A percentile compares a stretch with the other conserved stretches of the same genome.
Conservation (phyloP, 2,329 filamentous ascomycete genomes). For the Colletotrichum destructivum region DNA sequence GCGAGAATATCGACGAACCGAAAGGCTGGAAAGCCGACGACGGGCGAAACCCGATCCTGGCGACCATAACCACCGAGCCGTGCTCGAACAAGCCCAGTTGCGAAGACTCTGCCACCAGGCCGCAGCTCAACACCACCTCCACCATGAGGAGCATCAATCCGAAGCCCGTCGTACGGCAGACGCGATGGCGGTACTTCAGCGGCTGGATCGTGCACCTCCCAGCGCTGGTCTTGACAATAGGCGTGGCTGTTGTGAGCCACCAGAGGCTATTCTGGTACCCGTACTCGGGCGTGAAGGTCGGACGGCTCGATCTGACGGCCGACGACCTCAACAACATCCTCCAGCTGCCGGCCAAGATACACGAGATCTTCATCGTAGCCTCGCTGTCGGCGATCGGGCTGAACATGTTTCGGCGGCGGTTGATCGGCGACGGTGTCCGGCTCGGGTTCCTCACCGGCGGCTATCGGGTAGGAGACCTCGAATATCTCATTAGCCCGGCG, state of each 20-base stretch:
- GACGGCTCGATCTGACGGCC: background rate
- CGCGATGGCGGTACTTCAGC: conserved; percentile 6
- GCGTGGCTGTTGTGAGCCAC: conserved; percentile 17
- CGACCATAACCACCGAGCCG: background rate
- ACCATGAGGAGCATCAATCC: background rate
- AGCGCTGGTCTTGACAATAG: conserved; percentile 9
- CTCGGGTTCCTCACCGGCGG: conserved; percentile 35
- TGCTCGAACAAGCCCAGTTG: background rate
- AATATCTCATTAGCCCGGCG: conserved; percentile 19
- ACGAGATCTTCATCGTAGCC: conserved; percentile 30
- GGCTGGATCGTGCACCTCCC: conserved; percentile 33
- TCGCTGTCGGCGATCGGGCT: conserved; percentile 34
- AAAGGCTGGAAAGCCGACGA: background rate
- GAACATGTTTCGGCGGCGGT: conserved; percentile 7
- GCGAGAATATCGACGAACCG: background rate
- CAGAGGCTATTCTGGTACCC: conserved; percentile 30
- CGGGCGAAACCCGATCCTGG: no score
- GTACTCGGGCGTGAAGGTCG: background rate
- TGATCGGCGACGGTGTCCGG: conserved; percentile 28
- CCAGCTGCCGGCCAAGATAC: conserved; percentile 30
- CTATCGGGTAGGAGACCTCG: conserved; percentile 34
- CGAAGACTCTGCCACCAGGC: background rate
- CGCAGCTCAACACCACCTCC: background rate
- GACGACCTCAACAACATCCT: conserved; percentile 32
- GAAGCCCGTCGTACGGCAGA: background rate